Conservation (phyloP, 768 basidiomycete species). For the Leccinum sublutescens region DNA sequence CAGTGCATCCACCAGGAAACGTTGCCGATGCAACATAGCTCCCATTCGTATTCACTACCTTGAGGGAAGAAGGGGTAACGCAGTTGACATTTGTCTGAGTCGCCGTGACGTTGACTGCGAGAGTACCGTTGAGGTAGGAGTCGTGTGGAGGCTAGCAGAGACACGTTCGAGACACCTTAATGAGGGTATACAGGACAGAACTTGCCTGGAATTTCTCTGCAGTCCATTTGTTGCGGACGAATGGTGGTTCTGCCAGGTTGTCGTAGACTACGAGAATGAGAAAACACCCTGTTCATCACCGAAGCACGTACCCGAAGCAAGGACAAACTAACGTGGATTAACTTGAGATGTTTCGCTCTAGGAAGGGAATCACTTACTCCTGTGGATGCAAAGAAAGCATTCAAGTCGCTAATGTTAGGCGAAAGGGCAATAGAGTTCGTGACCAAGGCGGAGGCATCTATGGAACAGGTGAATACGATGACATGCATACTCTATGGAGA, state of each 20-base stretch:
- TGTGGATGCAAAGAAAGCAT: conserved; percentile 57
- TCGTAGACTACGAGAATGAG: conserved; percentile 30
- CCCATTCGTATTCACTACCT: conserved; percentile 21
- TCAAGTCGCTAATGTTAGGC: conserved; percentile 43
- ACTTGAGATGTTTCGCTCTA: neutral
- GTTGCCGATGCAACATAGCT: conserved; percentile 41
- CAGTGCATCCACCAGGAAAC: conserved; percentile 49
- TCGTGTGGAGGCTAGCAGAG: conserved; percentile 41
- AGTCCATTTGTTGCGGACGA: conserved; percentile 51
- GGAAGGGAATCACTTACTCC: conserved; percentile 39
- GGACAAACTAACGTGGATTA: conserved; percentile 33
- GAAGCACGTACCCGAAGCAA: conserved; percentile 26
- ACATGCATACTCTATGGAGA: conserved; percentile 8
- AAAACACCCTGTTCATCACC: neutral
- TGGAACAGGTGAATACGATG: neutral
- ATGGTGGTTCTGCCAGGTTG: conserved; percentile 55
- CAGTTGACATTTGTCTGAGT: conserved; percentile 47
- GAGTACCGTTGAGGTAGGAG: conserved; percentile 48
- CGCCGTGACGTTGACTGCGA: conserved; percentile 53
- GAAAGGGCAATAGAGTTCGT: conserved; percentile 44
- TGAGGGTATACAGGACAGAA: neutral
- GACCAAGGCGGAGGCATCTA: conserved; percentile 42
- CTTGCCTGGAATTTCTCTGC: conserved; percentile 50
- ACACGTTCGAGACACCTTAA: neutral
- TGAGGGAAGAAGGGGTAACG: conserved; percentile 34